Evolutionary conservation across 78 protist genomes (phyloP), one percentile per base, ranked within the genome.

Genomic region (Pigoraptor vietnamica): DNA sequence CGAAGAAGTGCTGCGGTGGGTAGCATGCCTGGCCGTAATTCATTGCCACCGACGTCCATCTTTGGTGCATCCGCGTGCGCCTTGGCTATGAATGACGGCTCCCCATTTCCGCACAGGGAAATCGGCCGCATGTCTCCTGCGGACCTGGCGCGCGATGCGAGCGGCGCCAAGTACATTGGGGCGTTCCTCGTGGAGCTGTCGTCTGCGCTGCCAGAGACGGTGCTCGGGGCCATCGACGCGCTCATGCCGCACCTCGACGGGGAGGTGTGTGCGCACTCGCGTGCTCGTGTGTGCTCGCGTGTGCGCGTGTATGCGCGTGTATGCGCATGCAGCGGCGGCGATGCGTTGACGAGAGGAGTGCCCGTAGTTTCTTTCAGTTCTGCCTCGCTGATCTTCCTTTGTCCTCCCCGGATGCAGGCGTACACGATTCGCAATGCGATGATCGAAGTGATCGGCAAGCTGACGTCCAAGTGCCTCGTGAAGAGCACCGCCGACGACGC

Each of bases 391-490:
- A 87, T 39, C 55, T 29, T 29, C 10, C 21, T 38, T 40, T 2
- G 32, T 29, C 19, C 55, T n/a, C 81, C 19, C 37, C 1, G 33
- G 10, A 39, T 19, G 33, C 40, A 25, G 25, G 39, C 89, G 81
- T 91, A 91, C 81, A 37, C 39, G 2, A 81, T 86, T 24, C 92
- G 92, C 88, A 86, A 91, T 37, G 89, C 87, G 23, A 2, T 91
- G n/a, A 29, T 91, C 29, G 23, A 14, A 9, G 36, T 91, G 92
- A 0, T 91, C 2, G 79, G 83, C 83, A 0, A 29, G 23, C 0
- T 81, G 25, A 0, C 55, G 14, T 0, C 36, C 37, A 0, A 6
- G 35, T 32, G 0, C 2, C 91, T 90, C 32, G n/a, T 1, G 2
- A 0, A 23, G 88, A 0, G 1, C 84, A 0, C 9, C 1, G 23